Evolutionary conservation across 495 filamentous ascomycete species (phyloP), one percentile per base, ranked within the genome.

Genomic region (Aspergillus bridgeri): DNA sequence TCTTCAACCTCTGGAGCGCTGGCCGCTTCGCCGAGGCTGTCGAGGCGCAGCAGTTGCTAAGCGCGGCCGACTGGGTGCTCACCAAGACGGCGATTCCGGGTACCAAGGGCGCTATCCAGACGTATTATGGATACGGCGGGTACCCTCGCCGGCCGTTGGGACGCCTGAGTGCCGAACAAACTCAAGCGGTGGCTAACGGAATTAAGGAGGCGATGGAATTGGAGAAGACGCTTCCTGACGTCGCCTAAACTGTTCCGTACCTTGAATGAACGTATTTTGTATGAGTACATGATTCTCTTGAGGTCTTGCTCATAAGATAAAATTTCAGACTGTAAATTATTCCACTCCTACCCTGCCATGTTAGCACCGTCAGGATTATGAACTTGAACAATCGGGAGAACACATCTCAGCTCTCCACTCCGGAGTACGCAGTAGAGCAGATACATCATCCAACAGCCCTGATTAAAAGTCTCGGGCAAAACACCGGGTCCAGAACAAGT

Each of bases 81-180:
- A 93, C 90, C 51, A 94, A 92, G 79, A 78, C 88, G 6, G 88
- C 89, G 43, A 91, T 95, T 61, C 87, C 91, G 4, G 90, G 91
- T 8, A 94, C 91, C 33, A 95, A 96, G 79, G 79, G 81, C 62
- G 90, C 89, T 20, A 88, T 96, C 59, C 86, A 93, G 76, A 82
- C 75, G 48, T 92, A 90, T 68, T 93, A 84, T 68, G 90, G 91
- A 42, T 96, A 95, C 67, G 91, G 90, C 25, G 90, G 90, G 2
- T 87, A 81, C 66, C 89, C 90, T 13, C 79, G 91, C 22, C 78
- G 83, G 49, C 90, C 91, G 54, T 77, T 96, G 61, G 86, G 82
- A 72, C 77, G 86, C 60, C 68, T 94, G 46, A 76, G 67, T 19
- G 70, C 79, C 23, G 76, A 70, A 24, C 69, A 79, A 62, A 80